Base-by-base conservation (phyloP, 805 yeast genomes). In the Hemisphaericaspora nanyangensis region DNA sequence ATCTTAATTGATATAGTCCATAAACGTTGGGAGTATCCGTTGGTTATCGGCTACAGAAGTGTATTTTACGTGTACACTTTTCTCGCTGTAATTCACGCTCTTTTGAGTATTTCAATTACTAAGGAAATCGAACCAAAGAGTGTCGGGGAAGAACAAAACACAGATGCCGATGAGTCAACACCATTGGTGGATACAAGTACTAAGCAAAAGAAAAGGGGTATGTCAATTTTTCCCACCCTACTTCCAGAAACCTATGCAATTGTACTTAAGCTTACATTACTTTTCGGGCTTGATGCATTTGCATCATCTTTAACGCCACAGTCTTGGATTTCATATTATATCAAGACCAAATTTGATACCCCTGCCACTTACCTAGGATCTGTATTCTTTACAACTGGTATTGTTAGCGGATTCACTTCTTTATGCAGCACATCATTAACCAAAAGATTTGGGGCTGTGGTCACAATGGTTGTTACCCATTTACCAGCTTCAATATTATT, bases 301-400 rank as follows among this genome's bases (percentile, higher is more conserved):
- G 72, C 73, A 11, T 61, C 71, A 24, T 65, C 76, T 3, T 55
- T 70, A 31, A 63, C 64, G n/a, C 64, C 71, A 24, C 61, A 61
- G 24, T 59, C 74, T 4, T 72, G 77, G 78, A 58, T 63, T n/a
- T 65, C 73, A 0, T 72, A 60, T 43, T 72, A 66, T 46, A 60
- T 72, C 29, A 61, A 62, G 36, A 49, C 58, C 8, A 61, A 58
- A 43, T 72, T 68, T 49, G 41, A 55, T 28, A 49, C 64, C 2
- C 50, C 58, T 12, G 45, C 75, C 4, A 48, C 63, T 4, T 49
- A 54, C 19, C 55, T 71, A 18, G 77, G 77, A 1, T 42, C 58
- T 5, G 56, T 72, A 0, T 70, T 72, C 46, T 63, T 70, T 28
- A 40, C 54, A 17, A 65, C 67, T 12, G 66, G 71, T 18, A 46